These are phyloP conservation scores for Aspergillus sclerotioniger DNA, from an alignment of 495 filamentous ascomycete species.

Conservation along the genomic window DNA sequence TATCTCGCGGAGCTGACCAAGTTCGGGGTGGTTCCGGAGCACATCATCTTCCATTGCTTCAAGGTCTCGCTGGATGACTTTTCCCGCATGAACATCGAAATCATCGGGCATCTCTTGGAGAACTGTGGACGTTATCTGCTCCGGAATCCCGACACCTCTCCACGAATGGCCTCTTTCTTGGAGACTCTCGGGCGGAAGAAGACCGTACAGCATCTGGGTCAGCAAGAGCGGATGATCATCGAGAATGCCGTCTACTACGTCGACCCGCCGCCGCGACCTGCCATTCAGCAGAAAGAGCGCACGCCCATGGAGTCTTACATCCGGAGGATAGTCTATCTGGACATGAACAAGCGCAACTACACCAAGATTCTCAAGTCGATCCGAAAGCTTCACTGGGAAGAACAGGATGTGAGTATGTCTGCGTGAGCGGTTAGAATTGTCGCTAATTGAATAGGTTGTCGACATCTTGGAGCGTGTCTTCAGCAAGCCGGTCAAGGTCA, in stretches of 20 bases:
- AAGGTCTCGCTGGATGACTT: constrained; percentile 98
- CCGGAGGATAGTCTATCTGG: constrained; percentile 83
- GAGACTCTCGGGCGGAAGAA: constrained; percentile 97
- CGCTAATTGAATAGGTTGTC: constrained; percentile 58
- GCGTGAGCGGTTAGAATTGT: neutral
- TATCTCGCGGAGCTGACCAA: constrained; percentile 98
- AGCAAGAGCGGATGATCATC: constrained; percentile 96
- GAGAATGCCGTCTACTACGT: constrained; percentile 99
- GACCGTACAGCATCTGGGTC: constrained; percentile 86
- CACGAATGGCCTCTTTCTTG: constrained; percentile 87
- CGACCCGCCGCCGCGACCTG: constrained; percentile 87
- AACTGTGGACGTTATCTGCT: constrained; percentile 95
- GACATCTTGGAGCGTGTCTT: constrained; percentile 86
- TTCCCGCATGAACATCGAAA: constrained; percentile 97
- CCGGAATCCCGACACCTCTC: constrained; percentile 89
- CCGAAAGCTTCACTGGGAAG: constrained; percentile 96
- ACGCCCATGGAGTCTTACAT: constrained; percentile 91
- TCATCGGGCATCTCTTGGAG: constrained; percentile 94
- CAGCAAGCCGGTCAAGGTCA: constrained; percentile 93
- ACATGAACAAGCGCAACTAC: constrained; percentile 92
- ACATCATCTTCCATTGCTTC: constrained; percentile 98
- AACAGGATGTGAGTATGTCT: constrained; percentile 63
- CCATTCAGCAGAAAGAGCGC: constrained; percentile 93
- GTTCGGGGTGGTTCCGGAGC: constrained; percentile 96
- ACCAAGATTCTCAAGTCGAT: constrained; percentile 90